Evolutionary conservation across 2,329 filamentous ascomycete species (phyloP), one percentile per base, ranked within the genome.

Genomic region (Aspergillus arachidicola): DNA sequence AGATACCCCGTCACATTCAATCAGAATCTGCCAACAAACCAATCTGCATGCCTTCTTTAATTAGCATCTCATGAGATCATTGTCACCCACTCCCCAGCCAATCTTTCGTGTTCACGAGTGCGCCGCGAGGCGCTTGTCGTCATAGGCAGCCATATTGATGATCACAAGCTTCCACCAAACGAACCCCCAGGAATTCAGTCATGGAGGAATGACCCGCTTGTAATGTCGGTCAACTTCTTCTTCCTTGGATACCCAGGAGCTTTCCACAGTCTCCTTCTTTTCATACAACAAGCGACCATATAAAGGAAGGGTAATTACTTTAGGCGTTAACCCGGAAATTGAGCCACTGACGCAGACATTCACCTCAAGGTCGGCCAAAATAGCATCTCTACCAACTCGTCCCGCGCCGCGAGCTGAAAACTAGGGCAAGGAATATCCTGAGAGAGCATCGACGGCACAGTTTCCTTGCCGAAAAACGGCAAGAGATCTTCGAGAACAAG

Each of bases 141-240:
- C 63, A 68, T 64, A 66, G 64, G 64, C 66, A 62, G 66, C 57
- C 48, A 28, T 28, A 59, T 64, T 59, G 57, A 62, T 58, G 63
- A 62, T 64, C 58, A 63, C 53, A 64, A 55, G 60, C 55, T 30
- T 46, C 55, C 23, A 58, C 61, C 61, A 60, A 61, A 55, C 45
- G 23, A 32, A 48, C 5, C 14, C 34, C 45, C 23, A 28, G 28
- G 26, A 28, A 26, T 48, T 48, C 45, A 48, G 14, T 36, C 34
- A 36, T 36, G 34, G 45, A 48, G 45, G 12, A 19, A 28, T 48
- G 45, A 19, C 26, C 23, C 16, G 46, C 23, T 50, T 26, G 6
- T 30, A 28, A 50, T 48, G 23, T 48, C 12, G 23, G 23, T 19
- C 45, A 41, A 10, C 16, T n/a, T 7, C 16, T 19, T 19, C n/a